A percentile compares a stretch with the other conserved stretches of the same genome.
These are phyloP conservation scores for Fereydounia khargensis DNA, from an alignment of 1,284 basidiomycete species.

Conservation along the genomic window DNA sequence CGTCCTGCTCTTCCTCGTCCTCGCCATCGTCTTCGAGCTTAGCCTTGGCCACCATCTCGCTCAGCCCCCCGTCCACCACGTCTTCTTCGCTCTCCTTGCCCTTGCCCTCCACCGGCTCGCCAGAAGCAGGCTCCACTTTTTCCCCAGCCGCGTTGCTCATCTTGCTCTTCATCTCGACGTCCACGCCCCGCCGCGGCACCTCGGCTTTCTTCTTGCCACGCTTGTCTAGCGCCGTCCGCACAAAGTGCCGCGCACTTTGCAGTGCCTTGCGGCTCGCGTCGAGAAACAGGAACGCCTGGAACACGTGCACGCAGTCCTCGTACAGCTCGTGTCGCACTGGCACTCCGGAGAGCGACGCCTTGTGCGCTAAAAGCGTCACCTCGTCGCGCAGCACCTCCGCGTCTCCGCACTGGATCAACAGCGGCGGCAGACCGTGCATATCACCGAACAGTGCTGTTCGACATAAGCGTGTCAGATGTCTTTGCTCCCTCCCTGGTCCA, in stretches of 20 bases:
- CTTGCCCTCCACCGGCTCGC: slow-evolving; percentile 9
- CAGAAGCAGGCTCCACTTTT: slow-evolving; percentile 31
- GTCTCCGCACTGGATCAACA: slow-evolving; percentile 90
- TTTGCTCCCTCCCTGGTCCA: neutral
- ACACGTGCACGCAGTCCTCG: slow-evolving; percentile 71
- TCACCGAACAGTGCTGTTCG: slow-evolving; percentile 90
- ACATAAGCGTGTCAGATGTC: too few relatives aligned
- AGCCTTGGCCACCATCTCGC: slow-evolving; percentile 24
- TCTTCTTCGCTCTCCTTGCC: slow-evolving; percentile 4
- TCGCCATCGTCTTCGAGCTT: slow-evolving; percentile 23
- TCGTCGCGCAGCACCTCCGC: slow-evolving; percentile 92
- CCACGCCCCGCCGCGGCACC: slow-evolving; percentile 61
- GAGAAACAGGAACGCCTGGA: slow-evolving; percentile 56
- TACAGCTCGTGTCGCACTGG: slow-evolving; percentile 87
- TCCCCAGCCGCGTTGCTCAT: slow-evolving; percentile 39
- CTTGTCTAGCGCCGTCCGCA: slow-evolving; percentile 54
- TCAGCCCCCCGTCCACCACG: slow-evolving; percentile 22
- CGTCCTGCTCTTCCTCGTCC: slow-evolving; percentile 8
- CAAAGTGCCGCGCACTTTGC: slow-evolving; percentile 54
- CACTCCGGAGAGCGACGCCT: slow-evolving; percentile 83
- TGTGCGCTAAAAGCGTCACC: slow-evolving; percentile 87
- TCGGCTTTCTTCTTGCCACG: slow-evolving; percentile 56
- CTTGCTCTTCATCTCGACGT: slow-evolving; percentile 39
- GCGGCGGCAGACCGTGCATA: slow-evolving; percentile 78
- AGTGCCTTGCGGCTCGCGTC: slow-evolving; percentile 56